phyloP scores from a whole-genome alignment of 805 yeast genomes.

The Candida hungchunana region DNA sequence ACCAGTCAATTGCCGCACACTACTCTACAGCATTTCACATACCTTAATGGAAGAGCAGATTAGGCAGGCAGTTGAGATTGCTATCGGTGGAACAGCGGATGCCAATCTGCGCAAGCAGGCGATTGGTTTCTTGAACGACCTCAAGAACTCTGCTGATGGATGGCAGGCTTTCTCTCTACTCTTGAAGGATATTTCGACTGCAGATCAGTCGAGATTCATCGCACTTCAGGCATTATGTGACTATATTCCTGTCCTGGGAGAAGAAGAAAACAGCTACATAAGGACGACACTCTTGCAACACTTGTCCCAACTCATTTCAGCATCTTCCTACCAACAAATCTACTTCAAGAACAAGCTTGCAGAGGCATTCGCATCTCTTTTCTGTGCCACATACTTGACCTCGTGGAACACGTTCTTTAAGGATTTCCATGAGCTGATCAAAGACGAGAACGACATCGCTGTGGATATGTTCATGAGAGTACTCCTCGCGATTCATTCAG shows the following conservation, averaged over 20 bases:
- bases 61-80: conserved; percentile 30
- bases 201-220: conserved; percentile 27
- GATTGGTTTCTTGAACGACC: conserved; percentile 38
- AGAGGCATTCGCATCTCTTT: conserved; percentile 48
- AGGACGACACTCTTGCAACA: conserved; percentile 22
- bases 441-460: conserved; percentile 27
- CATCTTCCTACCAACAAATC: conserved; percentile 31
- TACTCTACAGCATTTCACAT: neutral
- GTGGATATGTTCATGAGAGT: conserved; percentile 73
- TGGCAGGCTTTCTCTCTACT: conserved; percentile 43
- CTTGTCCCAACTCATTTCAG: conserved; percentile 16
- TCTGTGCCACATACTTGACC: conserved; percentile 42
- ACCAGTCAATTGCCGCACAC: neutral
- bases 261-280: conserved; percentile 22
- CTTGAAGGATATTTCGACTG: conserved; percentile 28
- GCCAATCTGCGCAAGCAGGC: conserved; percentile 32
- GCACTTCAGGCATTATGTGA: conserved; percentile 28
- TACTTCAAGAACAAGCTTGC: conserved; percentile 55
- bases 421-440: conserved; percentile 39
- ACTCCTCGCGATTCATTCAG: conserved; percentile 73
- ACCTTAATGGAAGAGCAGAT: conserved; percentile 22
- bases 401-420: conserved; percentile 49
- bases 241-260: conserved; percentile 19
- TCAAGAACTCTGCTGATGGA: conserved; percentile 41
- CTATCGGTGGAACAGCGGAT: conserved; percentile 27